Evolutionary conservation across 345 rosid genomes (phyloP), one percentile per base, ranked within the genome.

Genomic region (Jatropha curcas): DNA sequence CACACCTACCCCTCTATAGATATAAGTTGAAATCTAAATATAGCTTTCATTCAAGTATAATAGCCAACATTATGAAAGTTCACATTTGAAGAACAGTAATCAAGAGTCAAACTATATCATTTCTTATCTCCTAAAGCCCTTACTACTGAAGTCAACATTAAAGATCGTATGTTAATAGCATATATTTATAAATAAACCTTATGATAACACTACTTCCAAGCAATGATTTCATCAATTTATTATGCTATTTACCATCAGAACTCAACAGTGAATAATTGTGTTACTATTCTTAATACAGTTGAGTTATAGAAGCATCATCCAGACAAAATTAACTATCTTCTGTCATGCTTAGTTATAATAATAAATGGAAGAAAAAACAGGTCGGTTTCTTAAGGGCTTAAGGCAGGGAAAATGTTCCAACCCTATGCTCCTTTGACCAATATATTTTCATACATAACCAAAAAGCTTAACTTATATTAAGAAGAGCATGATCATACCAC

Each of bases 401-500:
- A 43, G 35, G 30, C 50, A 64, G 8, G 46, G 11, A 4, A 34
- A 19, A 16, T 4, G 16, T 4, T 64, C 51, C 28, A 50, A 37
- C 22, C 5, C 16, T 24, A 61, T 61, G 22, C n/a, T 35, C 46
- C 35, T 61, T 63, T 37, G 7, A 37, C 27, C 30, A 16, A 8
- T 48, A 25, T 13, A 4, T 41, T 43, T n/a, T 6, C 14, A 71
- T 0, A 71, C 34, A 17, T 14, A 4, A 67, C 43, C 5, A 50
- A 71, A 1, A 71, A 25, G 7, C 52, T 24, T 51, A 34, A 31
- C 4, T 39, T 34, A 41, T 4, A 22, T 46, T 8, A 62, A 34
- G 20, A 33, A 53, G n/a, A 76, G 66, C 57, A 74, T 30, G 48
- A 60, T 50, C 87, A 77, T 88, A 95, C 97, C 97, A 89, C 99